Percentiles rank a stretch among this genome's conserved stretches.
Evolutionary conservation across 495 filamentous ascomycete genomes (phyloP).

Genomic region (Aspergillus baeticus): DNA sequence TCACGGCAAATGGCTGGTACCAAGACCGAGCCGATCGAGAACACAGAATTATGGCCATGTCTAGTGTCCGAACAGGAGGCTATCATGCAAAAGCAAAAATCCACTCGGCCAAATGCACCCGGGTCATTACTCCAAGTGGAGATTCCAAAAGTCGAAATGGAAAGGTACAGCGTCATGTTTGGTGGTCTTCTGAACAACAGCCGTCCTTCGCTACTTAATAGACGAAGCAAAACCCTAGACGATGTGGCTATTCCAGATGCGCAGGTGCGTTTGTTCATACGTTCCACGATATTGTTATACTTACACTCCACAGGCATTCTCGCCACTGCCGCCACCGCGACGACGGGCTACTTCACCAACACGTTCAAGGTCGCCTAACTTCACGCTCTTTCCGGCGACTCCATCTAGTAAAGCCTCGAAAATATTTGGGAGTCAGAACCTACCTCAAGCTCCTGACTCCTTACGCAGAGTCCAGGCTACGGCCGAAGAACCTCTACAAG

Average conservation of each 20-base stretch:
- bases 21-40: conserved; percentile 10
- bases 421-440: conserved; percentile 32
- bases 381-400: conserved; percentile 63
- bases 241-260: conserved; percentile 52
- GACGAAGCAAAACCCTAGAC: conserved; percentile 68
- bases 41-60: conserved; percentile 35
- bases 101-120: not conserved
- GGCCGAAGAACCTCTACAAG: conserved; percentile 7
- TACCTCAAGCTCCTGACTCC: conserved; percentile 42
- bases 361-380: conserved; percentile 55
- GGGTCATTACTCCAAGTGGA: conserved; percentile 63
- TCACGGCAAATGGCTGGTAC: not conserved
- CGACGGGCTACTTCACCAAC: conserved; percentile 62
- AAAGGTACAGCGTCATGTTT: conserved; percentile 96
- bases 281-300: not conserved
- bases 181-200: conserved; percentile 62
- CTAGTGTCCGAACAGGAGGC: conserved; percentile 20
- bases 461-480: conserved; percentile 26
- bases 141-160: conserved; percentile 77
- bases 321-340: conserved; percentile 23
- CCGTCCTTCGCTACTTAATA: conserved; percentile 53
- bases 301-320: conserved; percentile 4
- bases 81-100: conserved; percentile 2
- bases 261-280: conserved; percentile 24
- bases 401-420: conserved; percentile 40